These are phyloP conservation scores for Cinnamomum chago DNA, from an alignment of 164 flowering plant genomes.

Conservation along the genomic window DNA sequence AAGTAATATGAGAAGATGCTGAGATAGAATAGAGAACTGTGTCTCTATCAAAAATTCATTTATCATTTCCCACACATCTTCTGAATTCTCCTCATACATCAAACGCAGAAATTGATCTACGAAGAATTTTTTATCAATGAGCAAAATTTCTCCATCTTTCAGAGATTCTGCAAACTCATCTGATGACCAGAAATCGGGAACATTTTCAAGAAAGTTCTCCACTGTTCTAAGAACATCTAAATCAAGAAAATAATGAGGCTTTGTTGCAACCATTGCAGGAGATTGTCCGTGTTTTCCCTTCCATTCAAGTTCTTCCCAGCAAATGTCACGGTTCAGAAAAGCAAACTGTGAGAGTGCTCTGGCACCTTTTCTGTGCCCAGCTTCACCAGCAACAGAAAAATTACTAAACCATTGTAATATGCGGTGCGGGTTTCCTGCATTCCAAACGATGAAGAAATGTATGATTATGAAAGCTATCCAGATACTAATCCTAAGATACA, in stretches of 20 bases:
- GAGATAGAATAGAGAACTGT: slow-evolving; percentile 61
- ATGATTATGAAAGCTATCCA: neutral
- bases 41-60: slow-evolving; percentile 59
- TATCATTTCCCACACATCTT: slow-evolving; percentile 63
- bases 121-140: slow-evolving; percentile 57
- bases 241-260: slow-evolving; percentile 96
- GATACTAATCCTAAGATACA: neutral
- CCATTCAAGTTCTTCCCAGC: slow-evolving; percentile 99
- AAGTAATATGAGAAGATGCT: slow-evolving; percentile 68
- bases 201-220: slow-evolving; percentile 81
- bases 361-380: slow-evolving; percentile 71
- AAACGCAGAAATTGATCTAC: slow-evolving; percentile 52
- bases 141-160: slow-evolving; percentile 71
- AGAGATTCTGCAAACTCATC: slow-evolving; percentile 75
- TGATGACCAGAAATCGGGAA: slow-evolving; percentile 96
- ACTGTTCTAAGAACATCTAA: slow-evolving; percentile 76
- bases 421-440: slow-evolving; percentile 74
- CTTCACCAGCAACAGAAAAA: slow-evolving; percentile 41
- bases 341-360: slow-evolving; percentile 85
- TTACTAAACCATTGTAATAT: slow-evolving; percentile 74
- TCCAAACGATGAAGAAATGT: neutral
- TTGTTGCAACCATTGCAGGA: slow-evolving; percentile 95
- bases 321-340: slow-evolving; percentile 79
- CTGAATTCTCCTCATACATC: slow-evolving; percentile 66
- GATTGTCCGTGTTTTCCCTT: slow-evolving; percentile 96